Conservation (phyloP, 1,284 basidiomycete genomes). For the Apiotrichum akiyoshidainum region DNA sequence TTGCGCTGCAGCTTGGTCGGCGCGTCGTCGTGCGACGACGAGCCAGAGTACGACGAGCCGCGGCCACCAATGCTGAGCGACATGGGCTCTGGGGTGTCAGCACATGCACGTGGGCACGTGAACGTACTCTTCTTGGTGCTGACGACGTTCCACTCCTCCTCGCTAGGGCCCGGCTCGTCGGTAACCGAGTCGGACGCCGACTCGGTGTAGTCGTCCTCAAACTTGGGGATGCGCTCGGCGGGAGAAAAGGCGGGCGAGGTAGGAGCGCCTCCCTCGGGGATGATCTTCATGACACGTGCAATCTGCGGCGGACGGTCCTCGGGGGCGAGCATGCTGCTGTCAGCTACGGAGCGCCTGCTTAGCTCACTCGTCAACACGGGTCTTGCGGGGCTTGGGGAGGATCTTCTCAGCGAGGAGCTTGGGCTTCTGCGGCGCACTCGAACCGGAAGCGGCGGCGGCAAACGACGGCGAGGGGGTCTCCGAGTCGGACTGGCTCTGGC, state of each 20-base stretch:
- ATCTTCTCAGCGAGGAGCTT: slow-evolving; percentile 46
- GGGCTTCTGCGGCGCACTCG: slow-evolving; percentile 21
- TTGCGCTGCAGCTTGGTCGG: slow-evolving; percentile 40
- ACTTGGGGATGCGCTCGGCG: slow-evolving; percentile 10
- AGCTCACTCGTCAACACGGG: slow-evolving; percentile 48
- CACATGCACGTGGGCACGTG: background rate
- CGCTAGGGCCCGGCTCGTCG: slow-evolving; percentile 9
- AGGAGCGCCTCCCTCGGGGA: slow-evolving; percentile 1
- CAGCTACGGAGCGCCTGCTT: background rate
- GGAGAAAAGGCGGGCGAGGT: background rate
- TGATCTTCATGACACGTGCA: slow-evolving; percentile 45
- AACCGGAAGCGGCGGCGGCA: slow-evolving; percentile 9
- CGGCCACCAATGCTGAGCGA: slow-evolving; percentile 27
- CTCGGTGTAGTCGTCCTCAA: slow-evolving; percentile 32
- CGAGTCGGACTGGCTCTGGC: background rate
- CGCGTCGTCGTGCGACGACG: slow-evolving; percentile 3
- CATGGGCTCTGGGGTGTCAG: slow-evolving; percentile 29
- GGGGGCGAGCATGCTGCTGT: slow-evolving; percentile 44
- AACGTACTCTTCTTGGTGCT: slow-evolving; percentile 37
- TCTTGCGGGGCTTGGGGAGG: slow-evolving; percentile 41
- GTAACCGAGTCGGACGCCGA: slow-evolving; percentile 16
- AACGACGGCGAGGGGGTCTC: slow-evolving; percentile 6
- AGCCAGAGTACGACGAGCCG: background rate
- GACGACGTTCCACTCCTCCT: slow-evolving; percentile 45
- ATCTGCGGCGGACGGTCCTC: slow-evolving; percentile 40